These are phyloP conservation scores for Botryobasidium botryosum DNA, from an alignment of 768 basidiomycete genomes.

Conservation along the genomic window DNA sequence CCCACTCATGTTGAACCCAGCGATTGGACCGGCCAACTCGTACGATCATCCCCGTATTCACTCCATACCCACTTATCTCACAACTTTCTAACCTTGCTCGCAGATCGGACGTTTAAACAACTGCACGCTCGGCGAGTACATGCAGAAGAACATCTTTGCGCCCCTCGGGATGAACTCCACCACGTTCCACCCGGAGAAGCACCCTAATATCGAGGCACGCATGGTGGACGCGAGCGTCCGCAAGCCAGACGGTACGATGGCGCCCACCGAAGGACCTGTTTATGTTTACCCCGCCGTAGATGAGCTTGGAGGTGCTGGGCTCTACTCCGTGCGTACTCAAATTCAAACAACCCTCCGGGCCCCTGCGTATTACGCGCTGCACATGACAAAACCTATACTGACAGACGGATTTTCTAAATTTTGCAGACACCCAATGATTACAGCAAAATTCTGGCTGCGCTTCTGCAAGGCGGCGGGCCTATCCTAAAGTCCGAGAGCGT, in stretches of 20 bases:
- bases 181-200: not conserved
- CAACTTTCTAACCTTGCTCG: not conserved
- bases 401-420: not conserved
- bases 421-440: not conserved
- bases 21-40: too few relatives aligned
- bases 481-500: not conserved
- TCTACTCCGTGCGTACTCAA: not conserved
- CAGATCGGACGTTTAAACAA: not conserved
- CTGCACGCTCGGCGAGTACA: not conserved
- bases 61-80: not conserved
- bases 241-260: not conserved
- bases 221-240: not conserved
- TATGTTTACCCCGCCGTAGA: not conserved
- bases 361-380: too few relatives aligned
- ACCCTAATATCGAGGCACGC: not conserved
- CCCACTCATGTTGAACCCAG: too few relatives aligned
- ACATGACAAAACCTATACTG: not conserved
- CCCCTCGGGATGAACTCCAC: not conserved
- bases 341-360: too few relatives aligned
- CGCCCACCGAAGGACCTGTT: not conserved
- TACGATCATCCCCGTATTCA: not conserved
- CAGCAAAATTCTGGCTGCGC: not conserved
- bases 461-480: not conserved
- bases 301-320: not conserved
- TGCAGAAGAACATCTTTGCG: not conserved